phyloP scores from a whole-genome alignment of 2,329 filamentous ascomycete species.

The Cytospora piceicola region DNA sequence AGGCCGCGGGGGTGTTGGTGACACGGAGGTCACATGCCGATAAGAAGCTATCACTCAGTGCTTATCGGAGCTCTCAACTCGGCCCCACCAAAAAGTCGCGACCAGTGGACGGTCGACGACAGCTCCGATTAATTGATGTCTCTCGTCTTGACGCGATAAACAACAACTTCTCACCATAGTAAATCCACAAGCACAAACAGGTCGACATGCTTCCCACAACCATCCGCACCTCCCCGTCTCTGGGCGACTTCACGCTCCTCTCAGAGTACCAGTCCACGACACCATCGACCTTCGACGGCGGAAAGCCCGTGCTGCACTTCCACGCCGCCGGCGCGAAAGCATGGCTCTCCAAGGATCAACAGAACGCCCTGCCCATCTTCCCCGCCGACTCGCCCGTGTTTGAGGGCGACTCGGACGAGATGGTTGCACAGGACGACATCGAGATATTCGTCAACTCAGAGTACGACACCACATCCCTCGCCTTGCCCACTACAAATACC shows the following conservation, averaged over 20 bases:
- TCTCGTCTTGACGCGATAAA: constrained; percentile 22
- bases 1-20: not conserved
- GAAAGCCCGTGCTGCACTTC: constrained; percentile 72
- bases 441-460: constrained; percentile 64
- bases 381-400: constrained; percentile 44
- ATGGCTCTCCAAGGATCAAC: constrained; percentile 55
- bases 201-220: constrained; percentile 54
- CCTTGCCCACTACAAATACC: not conserved
- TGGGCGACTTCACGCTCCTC: constrained; percentile 65
- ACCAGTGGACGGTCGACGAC: not conserved
- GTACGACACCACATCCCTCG: constrained; percentile 43
- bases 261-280: constrained; percentile 73
- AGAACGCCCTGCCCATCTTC: constrained; percentile 61
- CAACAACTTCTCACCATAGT: constrained; percentile 27
- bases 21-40: constrained; percentile 15
- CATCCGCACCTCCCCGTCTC: constrained; percentile 59
- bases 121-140: not conserved
- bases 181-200: constrained; percentile 15
- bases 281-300: constrained; percentile 71
- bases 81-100: constrained; percentile 26
- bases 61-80: constrained; percentile 20
- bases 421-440: constrained; percentile 50
- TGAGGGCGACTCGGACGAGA: constrained; percentile 43
- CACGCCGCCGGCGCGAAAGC: constrained; percentile 61
- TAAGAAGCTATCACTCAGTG: not conserved